These are phyloP conservation scores for Cercospora brassicicola DNA, from an alignment of 2,329 filamentous ascomycete species.

Conservation along the genomic window DNA sequence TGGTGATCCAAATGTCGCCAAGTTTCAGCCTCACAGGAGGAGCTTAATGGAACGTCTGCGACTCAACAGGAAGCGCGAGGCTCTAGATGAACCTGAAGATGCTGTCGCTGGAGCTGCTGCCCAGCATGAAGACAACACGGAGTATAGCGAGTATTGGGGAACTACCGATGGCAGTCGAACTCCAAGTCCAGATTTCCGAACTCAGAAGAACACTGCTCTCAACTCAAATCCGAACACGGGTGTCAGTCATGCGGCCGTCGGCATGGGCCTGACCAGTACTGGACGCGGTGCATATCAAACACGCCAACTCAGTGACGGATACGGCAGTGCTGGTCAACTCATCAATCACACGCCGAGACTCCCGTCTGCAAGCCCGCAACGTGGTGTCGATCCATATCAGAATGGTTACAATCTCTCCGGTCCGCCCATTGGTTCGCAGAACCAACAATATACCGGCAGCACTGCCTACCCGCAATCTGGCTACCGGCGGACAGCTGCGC, in stretches of 20 bases:
- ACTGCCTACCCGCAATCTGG: conserved; percentile 23
- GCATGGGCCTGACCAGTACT: conserved; percentile 23
- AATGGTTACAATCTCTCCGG: conserved; percentile 29
- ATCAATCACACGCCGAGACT: conserved; percentile 8
- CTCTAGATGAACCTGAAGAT: conserved; percentile 10
- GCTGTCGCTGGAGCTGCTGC: not conserved
- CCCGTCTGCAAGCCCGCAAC: not conserved
- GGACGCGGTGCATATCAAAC: conserved; percentile 17
- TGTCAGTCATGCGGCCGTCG: conserved; percentile 15
- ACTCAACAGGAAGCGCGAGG: conserved; percentile 22
- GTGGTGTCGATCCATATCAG: conserved; percentile 20
- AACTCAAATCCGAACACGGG: conserved; percentile 18
- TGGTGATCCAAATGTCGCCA: conserved; percentile 33
- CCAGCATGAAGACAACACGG: conserved; percentile 15
- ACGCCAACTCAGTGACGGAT: conserved; percentile 4
- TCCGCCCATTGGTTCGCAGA: conserved; percentile 29
- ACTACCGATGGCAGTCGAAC: conserved; percentile 19
- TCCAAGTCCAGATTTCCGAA: conserved; percentile 13
- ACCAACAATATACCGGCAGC: conserved; percentile 10
- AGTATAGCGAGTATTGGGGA: conserved; percentile 22
- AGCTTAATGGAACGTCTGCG: conserved; percentile 28
- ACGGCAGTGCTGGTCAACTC: conserved; percentile 6
- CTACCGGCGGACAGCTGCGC: conserved; percentile 19
- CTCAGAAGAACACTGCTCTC: conserved; percentile 18
- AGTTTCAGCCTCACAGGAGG: conserved; percentile 22